Conservation (phyloP, 116 monocot genomes). For the Papilionanthe hybrid region DNA sequence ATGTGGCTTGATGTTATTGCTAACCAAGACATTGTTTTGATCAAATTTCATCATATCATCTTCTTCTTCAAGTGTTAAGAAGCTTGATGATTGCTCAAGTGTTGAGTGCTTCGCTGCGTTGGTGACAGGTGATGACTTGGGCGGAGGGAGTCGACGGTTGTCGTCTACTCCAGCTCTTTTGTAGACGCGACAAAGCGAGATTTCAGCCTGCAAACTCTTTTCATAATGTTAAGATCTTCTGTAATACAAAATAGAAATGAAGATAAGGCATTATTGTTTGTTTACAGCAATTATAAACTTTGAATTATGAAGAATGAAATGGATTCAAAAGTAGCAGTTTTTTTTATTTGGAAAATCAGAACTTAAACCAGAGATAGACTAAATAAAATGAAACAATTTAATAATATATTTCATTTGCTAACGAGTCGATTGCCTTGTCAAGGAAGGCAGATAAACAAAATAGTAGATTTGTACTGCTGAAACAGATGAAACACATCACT, state of each 20-base stretch:
- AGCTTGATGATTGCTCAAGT: background rate
- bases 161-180: slow-evolving; percentile 13
- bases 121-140: background rate
- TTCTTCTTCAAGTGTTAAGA: background rate
- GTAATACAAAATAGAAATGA: background rate
- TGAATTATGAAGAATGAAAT: no score
- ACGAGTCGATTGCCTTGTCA: no score
- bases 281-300: no score
- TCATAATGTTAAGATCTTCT: background rate
- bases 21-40: background rate
- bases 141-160: background rate
- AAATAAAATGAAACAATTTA: no score
- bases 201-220: slow-evolving; percentile 10
- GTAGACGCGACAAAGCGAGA: slow-evolving; percentile 18
- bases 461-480: no score
- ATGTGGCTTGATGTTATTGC: background rate
- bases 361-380: no score
- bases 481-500: no score
- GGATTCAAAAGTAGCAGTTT: no score
- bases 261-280: no score
- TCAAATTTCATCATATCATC: background rate
- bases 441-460: no score
- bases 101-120: background rate
- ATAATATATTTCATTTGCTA: no score
- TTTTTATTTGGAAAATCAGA: no score